Evolutionary conservation across 176 grass and related monocot genomes (phyloP).

Genomic region (Cenchrus americanus): DNA sequence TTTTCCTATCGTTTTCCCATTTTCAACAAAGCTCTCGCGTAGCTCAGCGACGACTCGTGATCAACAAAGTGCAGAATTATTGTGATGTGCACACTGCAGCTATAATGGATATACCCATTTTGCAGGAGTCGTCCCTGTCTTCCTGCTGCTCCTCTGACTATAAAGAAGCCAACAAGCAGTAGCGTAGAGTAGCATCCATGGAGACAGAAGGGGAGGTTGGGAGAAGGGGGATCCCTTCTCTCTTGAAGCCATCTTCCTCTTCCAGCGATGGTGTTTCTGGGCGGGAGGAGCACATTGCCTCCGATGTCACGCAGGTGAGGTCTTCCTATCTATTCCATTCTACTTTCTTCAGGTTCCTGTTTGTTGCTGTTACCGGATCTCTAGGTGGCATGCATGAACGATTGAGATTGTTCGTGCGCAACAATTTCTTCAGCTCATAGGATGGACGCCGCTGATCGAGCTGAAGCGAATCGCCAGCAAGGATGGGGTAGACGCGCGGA

Average conservation of each 20-base stretch:
- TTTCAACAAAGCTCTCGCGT: too few species aligned
- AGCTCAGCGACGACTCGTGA: neutral
- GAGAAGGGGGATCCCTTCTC: slow-evolving; percentile 64
- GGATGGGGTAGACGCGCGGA: slow-evolving; percentile 57
- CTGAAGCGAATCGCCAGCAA: slow-evolving; percentile 61
- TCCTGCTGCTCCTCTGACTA: neutral
- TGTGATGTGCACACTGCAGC: neutral
- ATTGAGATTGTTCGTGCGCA: neutral
- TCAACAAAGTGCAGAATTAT: neutral
- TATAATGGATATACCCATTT: too few species aligned
- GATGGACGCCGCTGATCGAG: slow-evolving; percentile 80
- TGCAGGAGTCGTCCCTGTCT: neutral
- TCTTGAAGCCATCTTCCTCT: slow-evolving; percentile 30
- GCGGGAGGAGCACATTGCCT: slow-evolving; percentile 60
- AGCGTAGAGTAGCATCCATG: neutral
- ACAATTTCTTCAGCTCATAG: slow-evolving; percentile 62
- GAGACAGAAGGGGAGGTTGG: slow-evolving; percentile 20
- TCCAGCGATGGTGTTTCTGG: neutral
- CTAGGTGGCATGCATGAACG: neutral
- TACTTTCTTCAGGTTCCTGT: neutral
- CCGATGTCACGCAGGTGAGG: slow-evolving; percentile 56
- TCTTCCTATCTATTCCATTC: neutral
- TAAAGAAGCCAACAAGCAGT: neutral
- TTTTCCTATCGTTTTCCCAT: too few species aligned
- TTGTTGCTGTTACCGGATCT: neutral